Evolutionary conservation across 108 stramenopile genomes (phyloP).

Genomic region (Cyclotella cryptica): DNA sequence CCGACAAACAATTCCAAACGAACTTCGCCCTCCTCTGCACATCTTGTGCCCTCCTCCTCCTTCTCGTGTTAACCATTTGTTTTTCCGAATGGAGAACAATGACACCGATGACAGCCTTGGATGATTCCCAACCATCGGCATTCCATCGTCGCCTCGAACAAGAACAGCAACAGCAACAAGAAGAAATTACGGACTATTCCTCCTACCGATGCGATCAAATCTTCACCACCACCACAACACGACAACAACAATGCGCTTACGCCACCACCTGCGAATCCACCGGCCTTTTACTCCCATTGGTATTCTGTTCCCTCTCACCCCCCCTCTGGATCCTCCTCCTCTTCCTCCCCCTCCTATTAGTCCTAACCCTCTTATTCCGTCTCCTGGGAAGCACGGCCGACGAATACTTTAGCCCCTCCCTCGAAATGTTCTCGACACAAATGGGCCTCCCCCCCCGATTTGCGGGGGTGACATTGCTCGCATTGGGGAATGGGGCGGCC

Average conservation of each 20-base stretch:
- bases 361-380: conserved; percentile 84
- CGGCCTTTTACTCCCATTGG: conserved; percentile 70
- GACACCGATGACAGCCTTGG: too few species aligned
- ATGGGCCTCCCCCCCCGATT: conserved; percentile 93
- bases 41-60: conserved; percentile 10
- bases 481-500: conserved; percentile 97
- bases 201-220: conserved; percentile 17
- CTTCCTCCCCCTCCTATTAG: conserved; percentile 66
- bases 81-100: conserved; percentile 39
- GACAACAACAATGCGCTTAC: conserved; percentile 62
- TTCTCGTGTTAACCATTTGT: conserved; percentile 8
- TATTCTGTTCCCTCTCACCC: conserved; percentile 69
- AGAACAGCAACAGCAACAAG: conserved; percentile 5
- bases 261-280: conserved; percentile 69
- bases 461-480: conserved; percentile 95
- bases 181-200: neutral
- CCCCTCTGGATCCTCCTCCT: conserved; percentile 56
- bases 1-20: conserved; percentile 34
- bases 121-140: neutral
- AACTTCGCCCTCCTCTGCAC: conserved; percentile 34
- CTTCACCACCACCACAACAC: conserved; percentile 7
- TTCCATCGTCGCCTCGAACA: neutral
- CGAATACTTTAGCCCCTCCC: conserved; percentile 92
- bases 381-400: conserved; percentile 95
- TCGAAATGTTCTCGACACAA: conserved; percentile 90